Conservation (phyloP, 495 filamentous ascomycete genomes). For the Margaritispora aquatica region DNA sequence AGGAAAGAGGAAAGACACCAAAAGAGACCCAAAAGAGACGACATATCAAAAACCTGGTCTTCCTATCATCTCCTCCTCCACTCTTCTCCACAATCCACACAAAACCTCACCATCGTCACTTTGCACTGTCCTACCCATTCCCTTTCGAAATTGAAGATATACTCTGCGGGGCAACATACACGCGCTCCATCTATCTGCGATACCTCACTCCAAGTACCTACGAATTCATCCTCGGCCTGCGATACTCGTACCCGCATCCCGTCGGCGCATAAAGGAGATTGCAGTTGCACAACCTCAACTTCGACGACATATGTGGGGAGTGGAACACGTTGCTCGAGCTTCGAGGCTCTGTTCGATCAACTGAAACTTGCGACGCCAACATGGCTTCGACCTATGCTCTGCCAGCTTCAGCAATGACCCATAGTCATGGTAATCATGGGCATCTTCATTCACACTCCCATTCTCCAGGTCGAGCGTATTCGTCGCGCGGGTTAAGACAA, state of each 20-base stretch:
- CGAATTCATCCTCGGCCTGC: neutral
- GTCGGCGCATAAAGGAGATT: constrained; percentile 2
- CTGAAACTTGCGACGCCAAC: neutral
- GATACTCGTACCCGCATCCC: neutral
- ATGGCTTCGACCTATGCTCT: constrained; percentile 48
- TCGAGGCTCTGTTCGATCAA: constrained; percentile 13
- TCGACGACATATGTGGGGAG: constrained; percentile 13
- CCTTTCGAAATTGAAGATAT: neutral
- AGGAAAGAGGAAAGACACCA: too few relatives aligned
- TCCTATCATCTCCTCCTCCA: neutral
- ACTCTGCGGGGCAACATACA: neutral
- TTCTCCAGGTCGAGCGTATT: constrained; percentile 21
- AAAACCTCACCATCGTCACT: neutral
- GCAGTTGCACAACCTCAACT: neutral
- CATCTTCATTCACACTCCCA: constrained; percentile 33
- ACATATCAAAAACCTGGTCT: too few relatives aligned
- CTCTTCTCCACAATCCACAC: neutral
- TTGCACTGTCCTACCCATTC: neutral
- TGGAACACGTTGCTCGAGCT: constrained; percentile 4
- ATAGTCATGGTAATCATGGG: constrained; percentile 34
- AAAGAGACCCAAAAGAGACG: neutral
- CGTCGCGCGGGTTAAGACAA: constrained; percentile 13
- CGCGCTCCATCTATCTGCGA: neutral
- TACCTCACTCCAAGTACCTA: neutral
- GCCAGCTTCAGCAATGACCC: constrained; percentile 39